Conservation (phyloP, 2,329 filamentous ascomycete species). For the Mollisiaceae sp. region DNA sequence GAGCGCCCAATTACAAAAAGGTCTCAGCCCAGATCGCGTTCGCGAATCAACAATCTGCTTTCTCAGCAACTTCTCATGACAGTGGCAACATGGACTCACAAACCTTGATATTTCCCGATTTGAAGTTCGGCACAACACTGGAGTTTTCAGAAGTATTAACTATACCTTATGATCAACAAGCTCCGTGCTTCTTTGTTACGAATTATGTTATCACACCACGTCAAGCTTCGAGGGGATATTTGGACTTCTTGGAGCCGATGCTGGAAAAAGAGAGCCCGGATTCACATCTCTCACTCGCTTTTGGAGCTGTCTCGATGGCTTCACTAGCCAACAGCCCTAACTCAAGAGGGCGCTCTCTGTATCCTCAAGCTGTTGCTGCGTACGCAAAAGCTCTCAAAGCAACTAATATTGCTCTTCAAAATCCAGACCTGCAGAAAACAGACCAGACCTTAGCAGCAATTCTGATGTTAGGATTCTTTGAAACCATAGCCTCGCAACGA, state of each 20-base stretch:
- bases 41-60: constrained; percentile 21
- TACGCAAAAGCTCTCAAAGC: constrained; percentile 60
- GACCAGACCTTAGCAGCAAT: constrained; percentile 65
- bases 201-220: constrained; percentile 63
- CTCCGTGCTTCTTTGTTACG: constrained; percentile 63
- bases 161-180: constrained; percentile 58
- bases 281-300: constrained; percentile 59
- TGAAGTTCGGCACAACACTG: constrained; percentile 15
- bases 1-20: constrained; percentile 57
- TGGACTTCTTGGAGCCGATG: constrained; percentile 64
- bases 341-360: constrained; percentile 40
- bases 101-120: constrained; percentile 22
- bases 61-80: constrained; percentile 12
- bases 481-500: constrained; percentile 57
- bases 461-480: constrained; percentile 64
- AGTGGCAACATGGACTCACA: constrained; percentile 10
- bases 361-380: constrained; percentile 52
- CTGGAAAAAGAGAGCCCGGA: constrained; percentile 51
- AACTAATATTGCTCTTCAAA: constrained; percentile 58
- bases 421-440: constrained; percentile 54
- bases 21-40: constrained; percentile 26
- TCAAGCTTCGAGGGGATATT: constrained; percentile 57
- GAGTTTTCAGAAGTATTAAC: constrained; percentile 44
- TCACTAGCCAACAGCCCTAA: constrained; percentile 58
- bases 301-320: constrained; percentile 64